phyloP scores from a whole-genome alignment of 2,329 filamentous ascomycete genomes.

The Knoxdaviesia capensis region DNA sequence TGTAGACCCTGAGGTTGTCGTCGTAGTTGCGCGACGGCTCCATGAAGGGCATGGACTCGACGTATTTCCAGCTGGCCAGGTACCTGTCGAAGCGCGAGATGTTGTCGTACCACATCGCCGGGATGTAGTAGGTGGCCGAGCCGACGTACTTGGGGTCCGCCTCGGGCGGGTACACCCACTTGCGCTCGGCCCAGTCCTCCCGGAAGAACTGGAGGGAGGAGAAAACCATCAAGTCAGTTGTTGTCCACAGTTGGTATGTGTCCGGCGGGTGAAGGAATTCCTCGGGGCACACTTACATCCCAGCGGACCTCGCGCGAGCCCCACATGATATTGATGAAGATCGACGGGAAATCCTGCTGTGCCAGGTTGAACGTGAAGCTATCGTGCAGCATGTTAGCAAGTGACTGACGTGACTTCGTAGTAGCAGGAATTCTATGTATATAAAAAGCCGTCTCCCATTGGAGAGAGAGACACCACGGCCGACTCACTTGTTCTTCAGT shows the following conservation, averaged over 20 bases:
- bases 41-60: too few species aligned
- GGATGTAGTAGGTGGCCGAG: slow-evolving; percentile 6
- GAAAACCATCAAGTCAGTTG: slow-evolving; percentile 18
- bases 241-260: slow-evolving; percentile 17
- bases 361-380: slow-evolving; percentile 4
- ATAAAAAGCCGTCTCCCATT: too few species aligned
- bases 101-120: slow-evolving; percentile 3
- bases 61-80: too few species aligned
- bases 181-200: slow-evolving; percentile 6
- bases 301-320: slow-evolving; percentile 15
- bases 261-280: slow-evolving; percentile 18
- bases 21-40: too few species aligned
- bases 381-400: not conserved
- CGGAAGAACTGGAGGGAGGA: slow-evolving; percentile 4
- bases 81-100: too few species aligned
- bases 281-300: slow-evolving; percentile 16
- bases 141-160: slow-evolving; percentile 9
- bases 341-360: slow-evolving; percentile 6
- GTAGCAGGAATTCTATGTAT: too few species aligned
- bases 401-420: too few species aligned
- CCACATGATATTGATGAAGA: slow-evolving; percentile 10
- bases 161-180: slow-evolving; percentile 6
- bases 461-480: too few species aligned
- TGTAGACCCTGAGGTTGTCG: not conserved
- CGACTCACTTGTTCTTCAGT: too few species aligned